Evolutionary conservation across 73 alveolate genomes (phyloP).

Genomic region (Effrenium voratum): DNA sequence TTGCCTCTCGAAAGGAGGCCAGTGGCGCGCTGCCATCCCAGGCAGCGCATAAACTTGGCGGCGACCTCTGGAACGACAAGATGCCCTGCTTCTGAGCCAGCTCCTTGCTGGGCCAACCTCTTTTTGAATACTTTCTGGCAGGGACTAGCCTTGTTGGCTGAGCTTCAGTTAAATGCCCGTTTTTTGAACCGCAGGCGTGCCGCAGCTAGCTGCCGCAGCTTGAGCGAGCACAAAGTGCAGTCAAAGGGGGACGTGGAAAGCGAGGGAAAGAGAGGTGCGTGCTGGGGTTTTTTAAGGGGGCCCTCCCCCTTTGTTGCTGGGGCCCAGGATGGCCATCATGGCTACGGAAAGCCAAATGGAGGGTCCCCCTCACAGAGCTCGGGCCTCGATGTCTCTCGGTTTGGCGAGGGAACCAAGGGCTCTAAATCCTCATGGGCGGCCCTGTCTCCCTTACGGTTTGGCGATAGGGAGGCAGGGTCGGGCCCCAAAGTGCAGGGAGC

Average conservation of each 20-base stretch:
- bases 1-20: no score
- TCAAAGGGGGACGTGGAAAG: background rate
- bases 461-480: background rate
- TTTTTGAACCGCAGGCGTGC: background rate
- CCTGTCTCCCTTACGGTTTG: background rate
- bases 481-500: background rate
- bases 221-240: background rate
- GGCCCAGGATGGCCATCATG: background rate
- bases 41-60: background rate
- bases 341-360: background rate
- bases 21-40: no score
- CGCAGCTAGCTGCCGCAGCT: background rate
- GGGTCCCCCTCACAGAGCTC: no score
- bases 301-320: background rate
- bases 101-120: background rate
- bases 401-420: no score
- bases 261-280: background rate
- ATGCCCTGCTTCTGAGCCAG: background rate
- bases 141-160: background rate
- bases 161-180: background rate
- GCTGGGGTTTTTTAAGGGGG: background rate
- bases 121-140: background rate
- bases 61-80: background rate
- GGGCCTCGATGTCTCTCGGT: no score
- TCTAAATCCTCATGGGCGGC: background rate